Evolutionary conservation across 2,329 filamentous ascomycete species (phyloP), one percentile per base, ranked within the genome.

Genomic region (Rhynchosporium graminicola): DNA sequence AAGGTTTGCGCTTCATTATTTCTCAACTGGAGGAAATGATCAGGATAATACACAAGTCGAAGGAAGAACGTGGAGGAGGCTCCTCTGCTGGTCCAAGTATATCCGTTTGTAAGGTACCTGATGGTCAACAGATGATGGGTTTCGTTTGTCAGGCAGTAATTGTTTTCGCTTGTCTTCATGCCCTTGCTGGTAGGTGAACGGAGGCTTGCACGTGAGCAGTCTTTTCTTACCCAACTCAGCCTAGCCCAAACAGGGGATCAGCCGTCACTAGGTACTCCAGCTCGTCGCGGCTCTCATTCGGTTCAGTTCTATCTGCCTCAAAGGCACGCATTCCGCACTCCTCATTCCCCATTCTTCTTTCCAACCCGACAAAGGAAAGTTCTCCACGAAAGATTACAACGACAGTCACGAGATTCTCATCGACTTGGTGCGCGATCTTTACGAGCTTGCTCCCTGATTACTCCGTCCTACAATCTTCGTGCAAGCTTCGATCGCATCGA

Each of bases 251-350:
- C 2, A 29, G 40, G 36, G 51, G 51, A 29, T 52, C 7, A 38
- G 50, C 50, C 50, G 13, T 36, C 29, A n/a, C 1, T 20, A 20
- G 33, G 33, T 36, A 40, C 50, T 54, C 20, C 20, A 54, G 51
- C 36, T 26, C n/a, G 15, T 12, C 40, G 10, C 40, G 10, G 40
- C 15, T 9, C 48, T 15, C 7, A 36, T 36, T 36, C 33, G 33
- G 5, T 36, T 5, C 33, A 10, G 9, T 36, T 5, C 33, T 5
- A 36, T 36, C 33, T 36, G 6, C 33, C 29, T 33, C 28, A 51
- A 52, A 38, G 50, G 31, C 33, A 26, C 51, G 51, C 51, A 54
- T 54, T 52, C 51, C 36, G 13, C 20, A 28, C 13, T 20, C 20
- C 33, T 20, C 20, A 20, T 20, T 20, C 20, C 20, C 20, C 20